phyloP scores from a whole-genome alignment of 2,329 filamentous ascomycete species.

The Pestalotiopsis sp. region DNA sequence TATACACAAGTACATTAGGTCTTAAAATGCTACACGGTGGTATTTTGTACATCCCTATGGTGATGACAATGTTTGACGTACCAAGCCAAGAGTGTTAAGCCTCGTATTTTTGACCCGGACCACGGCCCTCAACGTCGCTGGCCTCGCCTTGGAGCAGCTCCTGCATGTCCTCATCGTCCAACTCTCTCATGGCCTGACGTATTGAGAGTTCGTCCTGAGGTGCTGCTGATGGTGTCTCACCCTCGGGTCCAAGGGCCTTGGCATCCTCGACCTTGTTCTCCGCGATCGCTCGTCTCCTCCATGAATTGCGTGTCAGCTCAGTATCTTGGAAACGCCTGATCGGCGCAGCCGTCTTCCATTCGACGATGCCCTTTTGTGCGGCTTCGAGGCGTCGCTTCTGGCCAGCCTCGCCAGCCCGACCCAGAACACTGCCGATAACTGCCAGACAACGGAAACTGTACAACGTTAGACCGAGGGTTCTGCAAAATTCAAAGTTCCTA shows the following conservation, averaged over 20 bases:
- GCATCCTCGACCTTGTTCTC: not conserved
- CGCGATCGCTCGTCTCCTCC: not conserved
- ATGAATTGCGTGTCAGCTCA: constrained; percentile 19
- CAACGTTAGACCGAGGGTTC: not conserved
- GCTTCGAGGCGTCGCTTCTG: constrained; percentile 65
- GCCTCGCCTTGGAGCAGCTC: not conserved
- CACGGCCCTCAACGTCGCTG: not conserved
- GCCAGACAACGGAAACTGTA: constrained; percentile 76
- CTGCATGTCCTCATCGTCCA: not conserved
- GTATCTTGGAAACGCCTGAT: constrained; percentile 40
- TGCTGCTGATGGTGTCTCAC: too few relatives aligned
- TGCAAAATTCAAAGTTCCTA: not conserved
- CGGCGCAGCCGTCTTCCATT: constrained; percentile 57
- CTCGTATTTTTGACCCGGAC: not conserved
- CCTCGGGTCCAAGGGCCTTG: not conserved
- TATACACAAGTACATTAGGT: constrained; percentile 6
- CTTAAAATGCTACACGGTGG: not conserved
- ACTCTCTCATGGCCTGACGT: not conserved
- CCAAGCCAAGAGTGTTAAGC: not conserved
- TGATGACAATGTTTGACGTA: not conserved
- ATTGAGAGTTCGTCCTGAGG: not conserved
- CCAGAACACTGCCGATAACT: constrained; percentile 83
- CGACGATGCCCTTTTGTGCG: constrained; percentile 63
- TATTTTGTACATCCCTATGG: not conserved
- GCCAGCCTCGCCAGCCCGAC: constrained; percentile 79